These are phyloP conservation scores for Albatrellus ellisii DNA, from an alignment of 768 basidiomycete species.

Conservation along the genomic window DNA sequence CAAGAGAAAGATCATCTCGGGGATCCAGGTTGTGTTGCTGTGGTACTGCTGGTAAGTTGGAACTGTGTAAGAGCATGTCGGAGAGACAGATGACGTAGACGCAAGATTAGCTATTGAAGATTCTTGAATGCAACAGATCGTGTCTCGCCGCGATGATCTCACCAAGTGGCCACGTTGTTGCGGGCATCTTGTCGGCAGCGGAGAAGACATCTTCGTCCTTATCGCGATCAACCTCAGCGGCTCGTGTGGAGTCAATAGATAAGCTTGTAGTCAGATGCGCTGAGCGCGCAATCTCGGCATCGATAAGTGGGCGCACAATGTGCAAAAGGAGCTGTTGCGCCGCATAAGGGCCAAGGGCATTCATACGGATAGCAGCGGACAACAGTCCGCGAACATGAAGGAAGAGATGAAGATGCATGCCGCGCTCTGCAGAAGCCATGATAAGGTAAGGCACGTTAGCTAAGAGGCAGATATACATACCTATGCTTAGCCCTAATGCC, in stretches of 20 bases:
- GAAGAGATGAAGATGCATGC: slow-evolving; percentile 84
- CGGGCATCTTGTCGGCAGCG: slow-evolving; percentile 26
- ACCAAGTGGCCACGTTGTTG: slow-evolving; percentile 89
- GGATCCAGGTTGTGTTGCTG: too few relatives aligned
- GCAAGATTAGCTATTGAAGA: slow-evolving; percentile 62
- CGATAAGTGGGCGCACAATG: slow-evolving; percentile 53
- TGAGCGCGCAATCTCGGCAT: slow-evolving; percentile 23
- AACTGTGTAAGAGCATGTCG: too few relatives aligned
- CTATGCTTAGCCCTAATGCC: slow-evolving; percentile 57
- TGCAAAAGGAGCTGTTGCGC: slow-evolving; percentile 82
- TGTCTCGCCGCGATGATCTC: slow-evolving; percentile 84
- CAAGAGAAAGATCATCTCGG: too few relatives aligned
- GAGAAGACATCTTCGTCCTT: slow-evolving; percentile 23
- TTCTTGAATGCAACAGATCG: slow-evolving; percentile 88
- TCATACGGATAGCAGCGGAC: slow-evolving; percentile 86
- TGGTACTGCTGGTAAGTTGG: too few relatives aligned
- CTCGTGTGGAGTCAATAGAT: slow-evolving; percentile 9
- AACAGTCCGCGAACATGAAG: slow-evolving; percentile 83
- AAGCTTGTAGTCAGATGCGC: background rate
- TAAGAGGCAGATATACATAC: slow-evolving; percentile 26
- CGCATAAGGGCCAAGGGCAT: slow-evolving; percentile 84
- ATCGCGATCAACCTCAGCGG: slow-evolving; percentile 20
- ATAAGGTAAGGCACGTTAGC: background rate
- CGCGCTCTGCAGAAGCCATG: slow-evolving; percentile 41
- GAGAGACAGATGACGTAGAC: background rate